phyloP scores from a whole-genome alignment of 176 grass and related monocot species.

The Typha latifolia region DNA sequence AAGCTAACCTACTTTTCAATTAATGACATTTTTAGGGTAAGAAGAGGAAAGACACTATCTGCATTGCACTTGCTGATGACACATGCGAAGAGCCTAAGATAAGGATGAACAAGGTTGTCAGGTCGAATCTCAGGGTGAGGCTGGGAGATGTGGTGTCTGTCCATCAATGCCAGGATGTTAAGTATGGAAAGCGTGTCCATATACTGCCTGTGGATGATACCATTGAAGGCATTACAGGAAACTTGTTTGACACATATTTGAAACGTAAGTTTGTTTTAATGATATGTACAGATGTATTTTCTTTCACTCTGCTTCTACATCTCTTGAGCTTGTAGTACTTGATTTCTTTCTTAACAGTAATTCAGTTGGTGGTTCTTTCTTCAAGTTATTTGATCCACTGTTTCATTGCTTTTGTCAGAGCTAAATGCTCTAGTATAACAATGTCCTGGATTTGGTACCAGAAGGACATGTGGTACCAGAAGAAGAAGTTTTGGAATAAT shows the following conservation, averaged over 20 bases:
- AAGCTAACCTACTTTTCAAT: background rate
- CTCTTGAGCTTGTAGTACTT: too few relatives aligned
- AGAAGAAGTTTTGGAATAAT: too few relatives aligned
- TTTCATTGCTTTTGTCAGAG: too few relatives aligned
- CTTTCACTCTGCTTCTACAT: background rate
- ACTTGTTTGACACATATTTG: constrained; percentile 49
- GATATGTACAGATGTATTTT: background rate
- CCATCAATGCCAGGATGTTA: constrained; percentile 39
- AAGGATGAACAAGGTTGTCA: constrained; percentile 35
- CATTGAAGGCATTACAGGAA: constrained; percentile 36
- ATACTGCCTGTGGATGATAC: constrained; percentile 54
- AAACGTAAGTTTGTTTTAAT: constrained; percentile 24
- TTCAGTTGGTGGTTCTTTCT: too few relatives aligned
- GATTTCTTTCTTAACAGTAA: too few relatives aligned
- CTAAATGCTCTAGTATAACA: too few relatives aligned
- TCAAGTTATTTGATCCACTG: too few relatives aligned
- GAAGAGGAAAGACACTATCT: constrained; percentile 48
- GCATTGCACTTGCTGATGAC: constrained; percentile 32
- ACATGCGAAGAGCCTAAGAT: constrained; percentile 38
- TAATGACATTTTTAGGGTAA: constrained; percentile 31
- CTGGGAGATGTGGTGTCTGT: constrained; percentile 52
- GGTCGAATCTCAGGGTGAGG: constrained; percentile 48
- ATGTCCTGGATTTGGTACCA: too few relatives aligned
- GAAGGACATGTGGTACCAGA: too few relatives aligned
- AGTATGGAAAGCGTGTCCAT: constrained; percentile 36